phyloP scores from a whole-genome alignment of 179 eudicot genomes.

The Carnegiea gigantea region DNA sequence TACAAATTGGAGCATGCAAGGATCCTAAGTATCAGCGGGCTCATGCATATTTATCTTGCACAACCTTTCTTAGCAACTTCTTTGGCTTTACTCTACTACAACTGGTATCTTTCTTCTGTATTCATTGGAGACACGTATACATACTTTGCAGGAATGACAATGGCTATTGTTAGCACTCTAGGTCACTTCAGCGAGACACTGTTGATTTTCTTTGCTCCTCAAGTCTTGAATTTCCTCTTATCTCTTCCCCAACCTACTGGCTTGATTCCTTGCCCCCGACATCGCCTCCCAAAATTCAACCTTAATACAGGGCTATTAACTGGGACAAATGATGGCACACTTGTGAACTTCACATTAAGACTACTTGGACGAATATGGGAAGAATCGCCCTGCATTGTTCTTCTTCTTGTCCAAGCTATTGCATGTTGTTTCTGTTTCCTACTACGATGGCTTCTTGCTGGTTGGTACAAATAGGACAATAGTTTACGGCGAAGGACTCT shows the following conservation, averaged over 20 bases:
- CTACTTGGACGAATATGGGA: constrained; percentile 72
- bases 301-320: constrained; percentile 88
- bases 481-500: neutral
- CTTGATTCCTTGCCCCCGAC: constrained; percentile 88
- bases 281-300: constrained; percentile 89
- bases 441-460: constrained; percentile 82
- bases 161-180: constrained; percentile 93
- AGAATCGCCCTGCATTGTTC: constrained; percentile 68
- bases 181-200: constrained; percentile 97
- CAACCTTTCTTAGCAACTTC: constrained; percentile 94
- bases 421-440: constrained; percentile 78
- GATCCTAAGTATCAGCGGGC: constrained; percentile 80
- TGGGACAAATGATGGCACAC: constrained; percentile 94
- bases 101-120: constrained; percentile 98
- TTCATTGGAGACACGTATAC: constrained; percentile 99
- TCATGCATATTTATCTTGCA: constrained; percentile 87
- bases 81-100: constrained; percentile 80
- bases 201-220: constrained; percentile 81
- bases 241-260: constrained; percentile 98
- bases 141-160: constrained; percentile 96
- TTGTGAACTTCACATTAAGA: constrained; percentile 76
- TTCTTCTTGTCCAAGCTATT: constrained; percentile 77
- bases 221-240: constrained; percentile 84
- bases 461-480: constrained; percentile 80
- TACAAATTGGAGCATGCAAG: constrained; percentile 83